phyloP scores from a whole-genome alignment of 768 basidiomycete genomes.

The Amanita thiersii region DNA sequence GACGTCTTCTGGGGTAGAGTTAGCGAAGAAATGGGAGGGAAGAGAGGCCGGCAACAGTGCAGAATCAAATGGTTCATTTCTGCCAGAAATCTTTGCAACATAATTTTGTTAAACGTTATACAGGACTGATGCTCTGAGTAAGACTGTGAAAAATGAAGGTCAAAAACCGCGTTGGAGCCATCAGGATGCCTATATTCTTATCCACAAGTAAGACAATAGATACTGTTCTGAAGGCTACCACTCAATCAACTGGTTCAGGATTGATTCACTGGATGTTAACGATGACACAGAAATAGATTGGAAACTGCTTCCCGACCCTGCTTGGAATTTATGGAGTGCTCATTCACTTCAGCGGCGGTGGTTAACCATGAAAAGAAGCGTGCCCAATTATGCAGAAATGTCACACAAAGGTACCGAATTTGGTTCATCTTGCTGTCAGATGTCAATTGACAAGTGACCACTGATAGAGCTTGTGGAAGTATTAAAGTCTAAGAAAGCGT shows the following conservation, averaged over 20 bases:
- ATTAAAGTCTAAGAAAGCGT: conserved; percentile 63
- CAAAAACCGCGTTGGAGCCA: conserved; percentile 65
- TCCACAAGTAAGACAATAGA: conserved; percentile 67
- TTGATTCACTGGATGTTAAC: conserved; percentile 64
- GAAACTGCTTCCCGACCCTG: conserved; percentile 64
- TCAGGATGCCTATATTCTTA: conserved; percentile 71
- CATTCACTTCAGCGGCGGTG: conserved; percentile 75
- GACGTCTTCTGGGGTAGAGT: conserved; percentile 83
- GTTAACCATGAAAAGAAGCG: conserved; percentile 68
- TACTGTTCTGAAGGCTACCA: neutral
- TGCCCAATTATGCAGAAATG: conserved; percentile 78
- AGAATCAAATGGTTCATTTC: conserved; percentile 84
- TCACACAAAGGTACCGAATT: conserved; percentile 54
- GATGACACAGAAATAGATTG: conserved; percentile 84
- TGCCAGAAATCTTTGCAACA: conserved; percentile 5
- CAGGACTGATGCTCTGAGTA: conserved; percentile 74
- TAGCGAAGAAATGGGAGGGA: conserved; percentile 69
- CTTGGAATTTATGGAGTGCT: conserved; percentile 83
- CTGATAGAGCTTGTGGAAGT: conserved; percentile 74
- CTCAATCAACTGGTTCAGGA: conserved; percentile 28
- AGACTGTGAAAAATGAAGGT: conserved; percentile 66
- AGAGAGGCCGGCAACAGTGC: conserved; percentile 74
- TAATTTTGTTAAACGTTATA: neutral
- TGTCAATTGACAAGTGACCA: no score
- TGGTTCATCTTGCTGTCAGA: conserved; percentile 8